Base-by-base conservation (phyloP, 495 filamentous ascomycete species). In the Friedmanniomyces simplex region DNA sequence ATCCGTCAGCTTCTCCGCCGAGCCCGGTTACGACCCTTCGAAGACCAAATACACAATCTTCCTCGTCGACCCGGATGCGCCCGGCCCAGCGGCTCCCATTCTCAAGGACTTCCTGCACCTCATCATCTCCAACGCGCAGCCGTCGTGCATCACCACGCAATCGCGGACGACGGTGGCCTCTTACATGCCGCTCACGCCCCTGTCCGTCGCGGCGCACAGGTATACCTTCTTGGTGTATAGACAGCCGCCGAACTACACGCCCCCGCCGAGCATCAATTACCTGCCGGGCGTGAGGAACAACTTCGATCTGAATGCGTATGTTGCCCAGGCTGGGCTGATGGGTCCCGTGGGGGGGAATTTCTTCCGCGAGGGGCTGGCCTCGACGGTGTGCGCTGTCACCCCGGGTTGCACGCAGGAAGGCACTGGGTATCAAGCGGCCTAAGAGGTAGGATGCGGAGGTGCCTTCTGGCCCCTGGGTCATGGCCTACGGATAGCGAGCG, bases 181-280 rank as follows among this genome's bases (percentile, higher is more conserved):
- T 7, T 55, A 63, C 47, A 14, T 41, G 46, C 28, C 25, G 8
- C 42, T 52, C 7, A 59, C 50, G 2, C 55, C 60, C 7, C 54
- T 55, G 18, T 53, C 54, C 8, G 36, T 55, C 3, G 37, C 57
- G 2, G 20, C 55, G 12, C 60, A 59, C 28, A 37, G 55, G 1
- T 63, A 59, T 36, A 63, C 60, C 8, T 22, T 63, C 46, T 46
- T 59, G 24, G 60, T 59, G 18, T 59, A 59, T 26, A 41, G 60
- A 4, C 60, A 63, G 48, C 50, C 60, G 25, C 11, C 55, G 22
- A 42, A 46, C 18, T 62, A 58, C 50, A 39, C 24, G 28, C 55
- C 45, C 22, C 54, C 52, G 37, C 39, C n/a, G 1, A 47, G 22
- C 24, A 4, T 55, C 13, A 26, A 45, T 3, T 42, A 42, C 37